phyloP scores from a whole-genome alignment of 1,139 yeast genomes.

The Taphrina confusa region DNA sequence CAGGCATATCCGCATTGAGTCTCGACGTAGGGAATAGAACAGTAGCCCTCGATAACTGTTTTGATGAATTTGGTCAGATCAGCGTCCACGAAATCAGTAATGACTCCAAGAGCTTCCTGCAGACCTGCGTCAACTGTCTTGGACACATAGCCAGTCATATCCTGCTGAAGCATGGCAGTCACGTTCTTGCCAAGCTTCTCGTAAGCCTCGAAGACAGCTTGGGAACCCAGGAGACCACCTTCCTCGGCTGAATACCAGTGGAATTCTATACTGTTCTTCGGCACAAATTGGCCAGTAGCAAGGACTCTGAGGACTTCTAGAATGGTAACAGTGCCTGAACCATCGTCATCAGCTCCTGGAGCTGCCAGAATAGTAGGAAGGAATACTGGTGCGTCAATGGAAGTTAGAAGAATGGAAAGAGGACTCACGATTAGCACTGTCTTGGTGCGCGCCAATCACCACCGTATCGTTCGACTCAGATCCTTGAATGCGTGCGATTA shows the following conservation, averaged over 20 bases:
- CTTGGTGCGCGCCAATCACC: conserved; percentile 88
- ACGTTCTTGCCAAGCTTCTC: conserved; percentile 55
- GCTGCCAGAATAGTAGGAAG: conserved; percentile 71
- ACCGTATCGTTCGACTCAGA: conserved; percentile 53
- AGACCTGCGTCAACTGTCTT: conserved; percentile 57
- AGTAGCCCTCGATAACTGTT: conserved; percentile 60
- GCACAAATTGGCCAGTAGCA: conserved; percentile 54
- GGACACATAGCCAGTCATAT: conserved; percentile 85
- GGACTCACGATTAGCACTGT: conserved; percentile 60
- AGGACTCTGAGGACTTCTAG: conserved; percentile 73
- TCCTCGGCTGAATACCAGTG: conserved; percentile 96
- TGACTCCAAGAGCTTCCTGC: conserved; percentile 77
- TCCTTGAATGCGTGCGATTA: conserved; percentile 54
- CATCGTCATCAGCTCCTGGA: conserved; percentile 97
- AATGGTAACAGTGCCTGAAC: conserved; percentile 80
- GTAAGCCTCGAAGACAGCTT: conserved; percentile 69
- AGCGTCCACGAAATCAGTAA: conserved; percentile 69
- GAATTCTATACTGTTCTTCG: conserved; percentile 78
- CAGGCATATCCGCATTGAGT: conserved; percentile 90
- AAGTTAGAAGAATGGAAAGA: neutral
- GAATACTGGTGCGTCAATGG: conserved; percentile 46
- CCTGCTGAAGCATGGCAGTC: conserved; percentile 86
- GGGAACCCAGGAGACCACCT: conserved; percentile 85
- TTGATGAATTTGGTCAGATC: conserved; percentile 65
- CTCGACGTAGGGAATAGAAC: conserved; percentile 68